Evolutionary conservation across 2,329 filamentous ascomycete species (phyloP), one percentile per base, ranked within the genome.

Genomic region (Cadophora sp.): DNA sequence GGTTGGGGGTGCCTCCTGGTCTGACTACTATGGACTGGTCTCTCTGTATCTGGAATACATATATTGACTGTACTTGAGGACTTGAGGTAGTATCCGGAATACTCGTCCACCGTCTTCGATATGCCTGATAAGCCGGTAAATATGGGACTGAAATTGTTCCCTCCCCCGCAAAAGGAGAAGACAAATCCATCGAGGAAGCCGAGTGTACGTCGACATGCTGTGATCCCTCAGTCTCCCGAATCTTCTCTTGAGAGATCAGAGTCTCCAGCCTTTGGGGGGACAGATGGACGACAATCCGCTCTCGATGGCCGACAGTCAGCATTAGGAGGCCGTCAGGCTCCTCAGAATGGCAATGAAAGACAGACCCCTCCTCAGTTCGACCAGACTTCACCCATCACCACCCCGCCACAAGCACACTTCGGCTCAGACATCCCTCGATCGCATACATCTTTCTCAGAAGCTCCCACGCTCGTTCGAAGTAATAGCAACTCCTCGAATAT

Each of bases 381-480:
- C 2, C 60, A 67, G 56, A 40, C 55, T 48, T 72, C 69, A 27
- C 72, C 73, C 46, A 72, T 74, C 27, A 69, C 69, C 22, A 66
- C 72, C n/a, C 73, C 75, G 14, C 68, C 72, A 64, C 73, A 71
- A 68, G 74, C 73, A 37, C 71, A 76, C 50, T 64, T 75, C 53
- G 69, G 67, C 46, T 66, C 70, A 19, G 74, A 76, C 29, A 72
- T 75, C 1, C 80, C 80, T 5, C 81, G 84, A 51, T 81, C 83
- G 40, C 83, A 84, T 14, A 86, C 84, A 0, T 83, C 84, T 27
- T 82, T 87, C 68, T 85, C 85, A 0, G 82, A 85, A 67, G 81
- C 83, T 34, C 80, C 82, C 63, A 84, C 84, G 1, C 79, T 87
- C 50, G 82, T 83, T 12, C 81, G 84, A 60, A 82, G 79, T 68